phyloP scores from a whole-genome alignment of 805 yeast genomes.

The Ogataea haglerorum region DNA sequence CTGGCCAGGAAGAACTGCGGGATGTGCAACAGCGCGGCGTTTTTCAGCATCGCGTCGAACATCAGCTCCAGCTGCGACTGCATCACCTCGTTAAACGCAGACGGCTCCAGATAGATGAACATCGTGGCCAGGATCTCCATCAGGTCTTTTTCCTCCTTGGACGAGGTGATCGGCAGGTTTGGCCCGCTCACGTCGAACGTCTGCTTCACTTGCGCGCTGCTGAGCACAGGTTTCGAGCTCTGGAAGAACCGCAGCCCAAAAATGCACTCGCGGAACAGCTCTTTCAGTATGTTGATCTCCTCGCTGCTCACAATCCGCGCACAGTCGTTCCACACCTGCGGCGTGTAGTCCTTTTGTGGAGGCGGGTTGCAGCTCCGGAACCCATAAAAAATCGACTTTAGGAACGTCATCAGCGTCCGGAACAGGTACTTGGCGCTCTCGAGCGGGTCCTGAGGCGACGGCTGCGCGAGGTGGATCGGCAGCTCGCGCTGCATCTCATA shows the following conservation, averaged over 20 bases:
- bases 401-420: constrained; percentile 83
- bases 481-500: constrained; percentile 44
- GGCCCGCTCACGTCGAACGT: constrained; percentile 72
- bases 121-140: constrained; percentile 95
- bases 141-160: constrained; percentile 90
- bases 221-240: constrained; percentile 46
- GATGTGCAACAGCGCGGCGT: constrained; percentile 81
- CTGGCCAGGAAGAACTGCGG: constrained; percentile 93
- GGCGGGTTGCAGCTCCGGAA: constrained; percentile 88
- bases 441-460: constrained; percentile 57
- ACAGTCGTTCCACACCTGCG: constrained; percentile 74
- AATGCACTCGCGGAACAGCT: constrained; percentile 80
- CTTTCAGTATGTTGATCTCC: constrained; percentile 73
- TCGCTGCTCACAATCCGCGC: constrained; percentile 83
- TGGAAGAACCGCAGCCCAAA: constrained; percentile 75
- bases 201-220: constrained; percentile 32
- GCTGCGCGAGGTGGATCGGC: constrained; percentile 61
- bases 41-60: constrained; percentile 74
- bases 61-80: constrained; percentile 74
- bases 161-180: constrained; percentile 76
- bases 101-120: constrained; percentile 90
- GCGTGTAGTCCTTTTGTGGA: constrained; percentile 51
- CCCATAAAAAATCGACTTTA: constrained; percentile 87
- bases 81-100: constrained; percentile 90
- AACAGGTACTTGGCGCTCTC: constrained; percentile 87